phyloP scores from a whole-genome alignment of 164 flowering plant species.

The Warburgia ugandensis region DNA sequence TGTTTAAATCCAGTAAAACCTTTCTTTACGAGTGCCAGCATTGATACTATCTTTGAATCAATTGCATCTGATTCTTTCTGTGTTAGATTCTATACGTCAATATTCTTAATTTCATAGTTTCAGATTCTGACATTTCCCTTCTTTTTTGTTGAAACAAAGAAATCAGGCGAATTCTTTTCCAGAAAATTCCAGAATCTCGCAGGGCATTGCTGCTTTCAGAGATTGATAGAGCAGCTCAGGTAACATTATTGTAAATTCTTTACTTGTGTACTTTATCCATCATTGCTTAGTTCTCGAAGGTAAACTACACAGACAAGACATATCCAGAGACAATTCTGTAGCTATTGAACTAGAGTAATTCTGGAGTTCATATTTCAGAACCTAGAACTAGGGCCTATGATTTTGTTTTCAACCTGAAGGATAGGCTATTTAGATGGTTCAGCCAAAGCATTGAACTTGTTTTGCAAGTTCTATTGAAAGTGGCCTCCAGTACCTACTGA shows the following conservation, averaged over 20 bases:
- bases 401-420: too few relatives aligned
- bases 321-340: too few relatives aligned
- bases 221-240: conserved; percentile 95
- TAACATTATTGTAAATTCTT: conserved; percentile 25
- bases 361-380: too few relatives aligned
- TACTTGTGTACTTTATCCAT: not conserved
- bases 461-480: too few relatives aligned
- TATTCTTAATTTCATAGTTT: not conserved
- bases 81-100: too few relatives aligned
- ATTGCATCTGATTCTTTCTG: not conserved
- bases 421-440: too few relatives aligned
- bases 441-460: too few relatives aligned
- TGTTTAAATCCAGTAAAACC: not conserved
- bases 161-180: conserved; percentile 60
- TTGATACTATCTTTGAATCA: not conserved
- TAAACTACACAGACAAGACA: not conserved
- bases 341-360: too few relatives aligned
- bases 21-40: not conserved
- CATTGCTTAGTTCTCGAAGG: not conserved
- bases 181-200: conserved; percentile 78
- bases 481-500: too few relatives aligned
- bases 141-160: conserved; percentile 37
- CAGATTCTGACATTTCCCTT: conserved; percentile 10
- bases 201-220: conserved; percentile 61
- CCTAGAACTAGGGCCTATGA: too few relatives aligned